A percentile compares a stretch with the other conserved stretches of the same genome.
phyloP scores from a whole-genome alignment of 2,329 filamentous ascomycete genomes.

The Drechmeria coniospora region DNA sequence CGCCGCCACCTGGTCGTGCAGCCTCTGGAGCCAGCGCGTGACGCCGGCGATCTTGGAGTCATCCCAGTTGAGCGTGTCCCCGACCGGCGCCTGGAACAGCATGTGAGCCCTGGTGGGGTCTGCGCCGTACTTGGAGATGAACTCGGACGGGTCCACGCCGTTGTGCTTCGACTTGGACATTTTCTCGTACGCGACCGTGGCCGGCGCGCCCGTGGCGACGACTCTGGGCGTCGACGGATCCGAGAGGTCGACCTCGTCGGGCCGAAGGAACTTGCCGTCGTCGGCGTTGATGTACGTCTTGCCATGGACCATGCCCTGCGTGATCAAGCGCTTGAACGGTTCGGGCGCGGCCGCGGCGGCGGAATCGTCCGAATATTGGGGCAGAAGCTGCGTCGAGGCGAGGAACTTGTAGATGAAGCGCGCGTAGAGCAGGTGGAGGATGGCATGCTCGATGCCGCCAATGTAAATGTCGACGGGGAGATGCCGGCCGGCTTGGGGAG shows the following conservation, averaged over 20 bases:
- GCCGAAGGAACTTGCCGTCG: constrained; percentile 62
- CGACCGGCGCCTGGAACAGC: constrained; percentile 74
- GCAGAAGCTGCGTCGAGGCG: constrained; percentile 36
- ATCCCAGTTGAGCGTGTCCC: constrained; percentile 77
- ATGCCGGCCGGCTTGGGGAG: constrained; percentile 36
- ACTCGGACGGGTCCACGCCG: constrained; percentile 64
- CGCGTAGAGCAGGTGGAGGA: constrained; percentile 76
- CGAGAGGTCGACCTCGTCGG: constrained; percentile 54
- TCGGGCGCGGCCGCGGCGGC: constrained; percentile 39
- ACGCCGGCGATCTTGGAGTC: constrained; percentile 68
- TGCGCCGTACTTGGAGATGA: constrained; percentile 61
- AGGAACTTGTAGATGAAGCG: constrained; percentile 86
- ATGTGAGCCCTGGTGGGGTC: constrained; percentile 78
- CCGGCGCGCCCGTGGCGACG: constrained; percentile 39
- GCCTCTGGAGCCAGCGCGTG: constrained; percentile 60
- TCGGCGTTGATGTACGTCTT: constrained; percentile 64
- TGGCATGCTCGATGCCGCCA: constrained; percentile 81
- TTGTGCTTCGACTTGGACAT: constrained; percentile 96
- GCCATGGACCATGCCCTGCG: constrained; percentile 88
- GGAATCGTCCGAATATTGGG: constrained; percentile 18
- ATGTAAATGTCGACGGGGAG: constrained; percentile 81
- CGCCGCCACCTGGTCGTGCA: constrained; percentile 40
- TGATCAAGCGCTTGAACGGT: constrained; percentile 69
- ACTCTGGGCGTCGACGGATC: constrained; percentile 43
- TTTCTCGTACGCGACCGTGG: constrained; percentile 62